These are phyloP conservation scores for Citrus reticulata DNA, from an alignment of 345 rosid species.

Conservation along the genomic window DNA sequence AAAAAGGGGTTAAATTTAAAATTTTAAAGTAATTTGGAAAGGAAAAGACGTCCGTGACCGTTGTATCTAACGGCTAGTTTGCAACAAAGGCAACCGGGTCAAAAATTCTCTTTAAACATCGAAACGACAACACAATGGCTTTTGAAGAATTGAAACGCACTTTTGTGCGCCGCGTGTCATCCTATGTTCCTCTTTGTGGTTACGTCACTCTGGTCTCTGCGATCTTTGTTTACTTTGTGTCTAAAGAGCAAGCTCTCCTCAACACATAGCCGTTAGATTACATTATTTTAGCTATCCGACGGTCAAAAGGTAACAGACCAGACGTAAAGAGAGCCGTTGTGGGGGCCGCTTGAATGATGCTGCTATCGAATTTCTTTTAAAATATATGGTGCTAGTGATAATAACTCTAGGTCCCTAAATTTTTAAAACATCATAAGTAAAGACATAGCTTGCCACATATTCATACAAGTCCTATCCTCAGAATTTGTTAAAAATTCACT, in stretches of 20 bases:
- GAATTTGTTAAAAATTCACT: no score
- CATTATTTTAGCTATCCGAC: not conserved
- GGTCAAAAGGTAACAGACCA: not conserved
- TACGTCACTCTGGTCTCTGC: not conserved
- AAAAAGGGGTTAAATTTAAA: no score
- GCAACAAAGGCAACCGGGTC: slow-evolving; percentile 1
- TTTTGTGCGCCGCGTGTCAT: not conserved
- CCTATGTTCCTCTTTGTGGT: not conserved
- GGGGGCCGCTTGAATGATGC: not conserved
- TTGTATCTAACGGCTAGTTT: slow-evolving; percentile 5
- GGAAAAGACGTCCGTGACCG: not conserved
- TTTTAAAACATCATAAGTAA: not conserved
- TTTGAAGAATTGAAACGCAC: not conserved
- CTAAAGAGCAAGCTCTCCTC: not conserved
- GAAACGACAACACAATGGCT: not conserved
- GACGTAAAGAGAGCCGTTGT: not conserved
- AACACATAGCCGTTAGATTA: not conserved
- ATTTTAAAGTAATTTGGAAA: no score
- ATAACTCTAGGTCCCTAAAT: not conserved
- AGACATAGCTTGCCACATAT: not conserved
- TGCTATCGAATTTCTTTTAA: not conserved
- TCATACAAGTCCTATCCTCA: not conserved
- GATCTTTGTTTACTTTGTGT: not conserved
- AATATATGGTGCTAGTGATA: not conserved
- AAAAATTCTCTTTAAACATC: not conserved